Conservation (phyloP, 257 asterid species). For the Thymus mandschuricus region DNA sequence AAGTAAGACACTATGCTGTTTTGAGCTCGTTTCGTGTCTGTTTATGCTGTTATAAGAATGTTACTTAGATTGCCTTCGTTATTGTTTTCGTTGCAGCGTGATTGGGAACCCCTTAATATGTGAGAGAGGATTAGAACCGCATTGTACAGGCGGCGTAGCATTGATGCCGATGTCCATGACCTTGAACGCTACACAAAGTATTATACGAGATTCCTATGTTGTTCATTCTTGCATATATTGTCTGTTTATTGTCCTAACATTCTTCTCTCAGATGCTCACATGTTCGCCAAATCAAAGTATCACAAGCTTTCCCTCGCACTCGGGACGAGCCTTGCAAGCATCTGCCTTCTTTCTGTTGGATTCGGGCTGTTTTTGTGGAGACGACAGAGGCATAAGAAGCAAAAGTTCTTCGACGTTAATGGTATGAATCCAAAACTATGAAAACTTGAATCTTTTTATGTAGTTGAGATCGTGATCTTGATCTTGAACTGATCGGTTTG, state of each 20-base stretch:
- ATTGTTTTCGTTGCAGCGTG: conserved; percentile 48
- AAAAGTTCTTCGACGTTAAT: conserved; percentile 52
- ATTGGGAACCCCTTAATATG: conserved; percentile 88
- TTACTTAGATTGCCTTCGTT: conserved; percentile 9
- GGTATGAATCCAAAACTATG: conserved; percentile 45
- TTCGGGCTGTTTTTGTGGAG: conserved; percentile 69
- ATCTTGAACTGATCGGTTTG: conserved; percentile 22
- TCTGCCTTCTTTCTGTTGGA: conserved; percentile 60
- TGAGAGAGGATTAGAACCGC: conserved; percentile 57
- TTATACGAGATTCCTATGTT: background rate
- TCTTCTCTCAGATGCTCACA: conserved; percentile 46
- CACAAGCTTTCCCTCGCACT: conserved; percentile 71
- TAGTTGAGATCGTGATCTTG: background rate
- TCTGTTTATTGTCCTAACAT: background rate
- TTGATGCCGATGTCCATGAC: conserved; percentile 94
- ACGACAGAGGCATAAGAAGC: conserved; percentile 50
- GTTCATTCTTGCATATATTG: background rate
- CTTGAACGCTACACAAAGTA: conserved; percentile 71
- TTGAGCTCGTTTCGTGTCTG: background rate
- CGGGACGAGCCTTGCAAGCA: conserved; percentile 66
- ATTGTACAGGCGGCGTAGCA: conserved; percentile 60
- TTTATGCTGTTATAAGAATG: background rate
- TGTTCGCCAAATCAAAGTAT: conserved; percentile 50
- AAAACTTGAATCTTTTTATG: background rate
- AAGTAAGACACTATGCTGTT: conserved; percentile 53